A percentile compares a stretch with the other conserved stretches of the same genome.
phyloP scores from a whole-genome alignment of 2,329 filamentous ascomycete species.

The Xylariaceae sp. region DNA sequence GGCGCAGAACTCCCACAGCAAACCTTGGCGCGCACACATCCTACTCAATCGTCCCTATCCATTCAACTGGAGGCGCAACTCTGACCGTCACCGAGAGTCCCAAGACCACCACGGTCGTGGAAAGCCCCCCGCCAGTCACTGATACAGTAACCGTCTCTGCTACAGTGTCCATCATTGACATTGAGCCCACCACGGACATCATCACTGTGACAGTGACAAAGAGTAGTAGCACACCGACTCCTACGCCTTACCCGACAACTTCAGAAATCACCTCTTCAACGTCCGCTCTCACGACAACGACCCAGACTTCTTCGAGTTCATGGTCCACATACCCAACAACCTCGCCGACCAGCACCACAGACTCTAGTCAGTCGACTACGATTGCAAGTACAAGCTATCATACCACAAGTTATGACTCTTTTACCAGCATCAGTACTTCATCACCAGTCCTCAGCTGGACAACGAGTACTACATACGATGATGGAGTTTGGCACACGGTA shows the following conservation, averaged over 20 bases:
- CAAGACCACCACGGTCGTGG: constrained; percentile 34
- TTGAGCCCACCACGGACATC: constrained; percentile 21
- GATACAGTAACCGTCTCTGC: constrained; percentile 27
- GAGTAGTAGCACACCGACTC: constrained; percentile 11
- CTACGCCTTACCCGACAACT: constrained; percentile 2
- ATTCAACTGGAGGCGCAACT: constrained; percentile 28
- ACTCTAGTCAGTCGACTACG: background rate
- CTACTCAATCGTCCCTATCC: constrained; percentile 39
- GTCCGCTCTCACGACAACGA: background rate
- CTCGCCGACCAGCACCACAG: background rate
- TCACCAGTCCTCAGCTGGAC: constrained; percentile 5
- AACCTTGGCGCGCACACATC: constrained; percentile 31
- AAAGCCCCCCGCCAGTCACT: constrained; percentile 29
- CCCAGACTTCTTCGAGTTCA: constrained; percentile 3
- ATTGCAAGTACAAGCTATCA: no score
- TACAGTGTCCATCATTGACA: constrained; percentile 32
- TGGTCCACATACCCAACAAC: constrained; percentile 6
- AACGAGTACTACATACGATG: constrained; percentile 11
- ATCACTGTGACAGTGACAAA: constrained; percentile 21
- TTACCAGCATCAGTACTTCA: constrained; percentile 4
- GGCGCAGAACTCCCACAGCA: constrained; percentile 16
- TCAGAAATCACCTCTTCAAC: background rate
- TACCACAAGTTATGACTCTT: background rate
- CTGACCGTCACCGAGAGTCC: constrained; percentile 34
- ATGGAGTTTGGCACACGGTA: constrained; percentile 18